Conservation (phyloP, 148 eudicot species). For the Vaccinium corymbosum region DNA sequence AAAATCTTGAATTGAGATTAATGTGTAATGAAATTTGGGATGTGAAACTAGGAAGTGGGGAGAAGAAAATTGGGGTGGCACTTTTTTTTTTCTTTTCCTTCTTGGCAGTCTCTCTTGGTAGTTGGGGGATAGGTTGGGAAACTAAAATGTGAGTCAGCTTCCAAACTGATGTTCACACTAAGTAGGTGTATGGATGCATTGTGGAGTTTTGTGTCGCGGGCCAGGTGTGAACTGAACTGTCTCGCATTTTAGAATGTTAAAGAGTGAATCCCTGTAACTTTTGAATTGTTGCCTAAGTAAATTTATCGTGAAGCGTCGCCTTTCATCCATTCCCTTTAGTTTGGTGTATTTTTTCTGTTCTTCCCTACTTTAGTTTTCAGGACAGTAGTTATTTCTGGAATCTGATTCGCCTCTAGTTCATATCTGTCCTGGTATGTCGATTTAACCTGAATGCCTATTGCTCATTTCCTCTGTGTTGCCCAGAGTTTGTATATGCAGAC, state of each 20-base stretch:
- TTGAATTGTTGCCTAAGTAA: neutral
- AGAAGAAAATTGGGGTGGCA: too few relatives aligned
- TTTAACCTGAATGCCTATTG: neutral
- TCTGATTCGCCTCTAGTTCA: neutral
- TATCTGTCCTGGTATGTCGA: neutral
- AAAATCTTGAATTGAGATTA: too few relatives aligned
- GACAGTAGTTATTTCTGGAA: neutral
- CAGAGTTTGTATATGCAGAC: neutral
- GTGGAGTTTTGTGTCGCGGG: too few relatives aligned
- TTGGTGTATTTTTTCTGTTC: neutral
- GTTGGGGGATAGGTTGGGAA: too few relatives aligned
- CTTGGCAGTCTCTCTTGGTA: too few relatives aligned
- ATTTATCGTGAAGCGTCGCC: neutral
- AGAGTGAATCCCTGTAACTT: neutral
- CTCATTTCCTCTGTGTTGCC: neutral
- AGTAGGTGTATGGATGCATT: too few relatives aligned
- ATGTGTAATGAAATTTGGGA: too few relatives aligned
- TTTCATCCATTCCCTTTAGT: neutral
- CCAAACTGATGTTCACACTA: too few relatives aligned
- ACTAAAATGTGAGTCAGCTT: too few relatives aligned
- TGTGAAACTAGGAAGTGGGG: too few relatives aligned
- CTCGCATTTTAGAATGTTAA: neutral
- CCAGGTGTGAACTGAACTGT: neutral
- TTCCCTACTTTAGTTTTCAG: neutral
- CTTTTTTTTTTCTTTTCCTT: too few relatives aligned